Percentiles rank a stretch among this genome's conserved stretches.
These are phyloP conservation scores for Sonneratia caseolaris DNA, from an alignment of 345 rosid genomes.

Conservation along the genomic window DNA sequence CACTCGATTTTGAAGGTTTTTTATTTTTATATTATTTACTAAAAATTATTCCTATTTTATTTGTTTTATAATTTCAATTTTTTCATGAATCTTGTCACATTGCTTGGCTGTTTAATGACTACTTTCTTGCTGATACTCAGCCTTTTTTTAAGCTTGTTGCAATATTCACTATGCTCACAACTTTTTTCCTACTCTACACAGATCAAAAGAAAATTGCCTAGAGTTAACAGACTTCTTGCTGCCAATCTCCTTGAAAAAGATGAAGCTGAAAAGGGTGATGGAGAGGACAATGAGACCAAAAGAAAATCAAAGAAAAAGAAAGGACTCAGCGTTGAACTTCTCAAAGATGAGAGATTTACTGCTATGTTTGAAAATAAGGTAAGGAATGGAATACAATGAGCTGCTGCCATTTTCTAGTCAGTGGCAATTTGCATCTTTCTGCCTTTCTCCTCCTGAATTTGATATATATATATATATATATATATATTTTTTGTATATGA, in stretches of 20 bases:
- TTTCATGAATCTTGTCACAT: not conserved
- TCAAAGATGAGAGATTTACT: slow-evolving; percentile 53
- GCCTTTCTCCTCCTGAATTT: slow-evolving; percentile 10
- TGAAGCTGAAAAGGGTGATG: slow-evolving; percentile 44
- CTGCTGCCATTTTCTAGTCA: not conserved
- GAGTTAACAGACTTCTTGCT: slow-evolving; percentile 68
- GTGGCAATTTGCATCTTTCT: not conserved
- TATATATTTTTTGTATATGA: not conserved
- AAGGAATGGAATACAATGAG: slow-evolving; percentile 5
- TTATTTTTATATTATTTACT: no score
- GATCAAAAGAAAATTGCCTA: slow-evolving; percentile 59
- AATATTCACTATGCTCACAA: not conserved
- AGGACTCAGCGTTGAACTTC: slow-evolving; percentile 33
- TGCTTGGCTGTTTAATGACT: not conserved
- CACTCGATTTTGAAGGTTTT: no score
- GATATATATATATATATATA: not conserved
- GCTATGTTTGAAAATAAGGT: slow-evolving; percentile 56
- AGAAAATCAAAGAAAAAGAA: slow-evolving; percentile 71
- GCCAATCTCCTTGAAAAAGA: slow-evolving; percentile 39
- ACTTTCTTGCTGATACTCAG: not conserved
- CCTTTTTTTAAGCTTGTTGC: not conserved
- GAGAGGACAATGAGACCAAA: slow-evolving; percentile 38
- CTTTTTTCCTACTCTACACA: slow-evolving; percentile 13
- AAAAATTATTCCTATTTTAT: no score
- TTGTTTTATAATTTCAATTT: not conserved